phyloP scores from a whole-genome alignment of 1,284 basidiomycete species.

The Volvariella surrecta region DNA sequence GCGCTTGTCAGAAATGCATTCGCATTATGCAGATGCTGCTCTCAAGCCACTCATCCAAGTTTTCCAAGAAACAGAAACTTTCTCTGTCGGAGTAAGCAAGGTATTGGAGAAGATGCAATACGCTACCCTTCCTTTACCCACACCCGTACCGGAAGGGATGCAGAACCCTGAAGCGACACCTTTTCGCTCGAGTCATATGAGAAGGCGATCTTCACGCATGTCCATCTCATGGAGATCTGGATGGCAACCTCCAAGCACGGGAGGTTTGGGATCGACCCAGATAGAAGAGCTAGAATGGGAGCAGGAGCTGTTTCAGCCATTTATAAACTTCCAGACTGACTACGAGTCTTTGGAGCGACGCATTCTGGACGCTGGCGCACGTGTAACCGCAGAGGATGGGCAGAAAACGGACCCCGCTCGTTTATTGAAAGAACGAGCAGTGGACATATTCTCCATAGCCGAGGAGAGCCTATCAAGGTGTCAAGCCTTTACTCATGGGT shows the following conservation, averaged over 20 bases:
- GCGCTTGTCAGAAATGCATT: constrained; percentile 59
- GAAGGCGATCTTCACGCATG: constrained; percentile 58
- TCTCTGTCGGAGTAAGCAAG: constrained; percentile 63
- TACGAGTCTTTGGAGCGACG: constrained; percentile 72
- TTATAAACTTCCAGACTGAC: constrained; percentile 81
- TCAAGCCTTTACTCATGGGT: constrained; percentile 79
- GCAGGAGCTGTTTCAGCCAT: constrained; percentile 84
- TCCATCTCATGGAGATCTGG: constrained; percentile 62
- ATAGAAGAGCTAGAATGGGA: constrained; percentile 69
- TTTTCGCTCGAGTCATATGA: constrained; percentile 13
- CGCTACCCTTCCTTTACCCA: constrained; percentile 25
- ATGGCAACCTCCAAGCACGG: constrained; percentile 25
- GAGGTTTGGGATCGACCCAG: constrained; percentile 17
- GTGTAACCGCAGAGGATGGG: constrained; percentile 29
- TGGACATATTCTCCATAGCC: constrained; percentile 66
- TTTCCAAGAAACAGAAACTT: constrained; percentile 73
- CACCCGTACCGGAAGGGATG: constrained; percentile 9
- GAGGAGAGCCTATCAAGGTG: constrained; percentile 77
- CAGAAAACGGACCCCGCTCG: constrained; percentile 49
- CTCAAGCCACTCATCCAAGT: constrained; percentile 64
- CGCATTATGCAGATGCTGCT: constrained; percentile 52
- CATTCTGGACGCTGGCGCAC: constrained; percentile 52
- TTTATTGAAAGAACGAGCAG: constrained; percentile 59
- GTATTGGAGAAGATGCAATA: constrained; percentile 68
- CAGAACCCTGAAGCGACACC: constrained; percentile 15